A percentile compares a stretch with the other conserved stretches of the same genome.
Conservation (phyloP, 768 basidiomycete genomes). For the Lactarius evosmus region DNA sequence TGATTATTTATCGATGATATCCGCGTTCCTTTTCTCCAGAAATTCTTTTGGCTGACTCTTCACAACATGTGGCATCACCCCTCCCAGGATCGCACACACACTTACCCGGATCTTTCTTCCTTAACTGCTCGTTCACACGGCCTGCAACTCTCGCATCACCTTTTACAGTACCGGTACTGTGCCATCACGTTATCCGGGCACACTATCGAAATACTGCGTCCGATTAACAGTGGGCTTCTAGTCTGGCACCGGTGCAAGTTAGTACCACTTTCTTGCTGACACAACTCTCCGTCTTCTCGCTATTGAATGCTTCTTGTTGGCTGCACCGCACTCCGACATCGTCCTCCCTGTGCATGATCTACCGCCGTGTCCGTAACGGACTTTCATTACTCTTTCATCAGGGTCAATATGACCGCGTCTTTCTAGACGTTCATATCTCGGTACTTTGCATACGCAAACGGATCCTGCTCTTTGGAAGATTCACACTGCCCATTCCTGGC, state of each 20-base stretch:
- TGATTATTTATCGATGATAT: conserved; percentile 2
- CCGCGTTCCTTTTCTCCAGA: too few species aligned
- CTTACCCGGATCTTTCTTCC: conserved; percentile 1
- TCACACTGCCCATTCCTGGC: conserved; percentile 23
- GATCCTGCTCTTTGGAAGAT: conserved; percentile 19
- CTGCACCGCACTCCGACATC: conserved; percentile 16
- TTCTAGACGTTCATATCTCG: conserved; percentile 19
- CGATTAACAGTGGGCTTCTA: conserved; percentile 6
- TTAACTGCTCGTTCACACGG: not conserved
- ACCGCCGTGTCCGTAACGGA: conserved; percentile 12
- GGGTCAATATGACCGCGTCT: conserved; percentile 15
- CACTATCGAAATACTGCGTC: not conserved
- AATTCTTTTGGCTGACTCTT: conserved; percentile 2
- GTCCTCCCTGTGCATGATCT: conserved; percentile 18
- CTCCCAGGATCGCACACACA: conserved; percentile 14
- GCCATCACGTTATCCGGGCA: not conserved
- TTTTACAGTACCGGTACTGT: not conserved
- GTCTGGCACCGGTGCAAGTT: conserved; percentile 7
- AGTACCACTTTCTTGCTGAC: conserved; percentile 1
- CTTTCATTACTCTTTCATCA: conserved; percentile 7
- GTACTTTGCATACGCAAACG: conserved; percentile 21
- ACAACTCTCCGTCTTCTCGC: conserved; percentile 7
- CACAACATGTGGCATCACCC: conserved; percentile 23
- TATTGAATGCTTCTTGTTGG: not conserved
- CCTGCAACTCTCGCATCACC: not conserved